Conservation (phyloP, 176 grass and related monocot genomes). For the Zizania latifolia region DNA sequence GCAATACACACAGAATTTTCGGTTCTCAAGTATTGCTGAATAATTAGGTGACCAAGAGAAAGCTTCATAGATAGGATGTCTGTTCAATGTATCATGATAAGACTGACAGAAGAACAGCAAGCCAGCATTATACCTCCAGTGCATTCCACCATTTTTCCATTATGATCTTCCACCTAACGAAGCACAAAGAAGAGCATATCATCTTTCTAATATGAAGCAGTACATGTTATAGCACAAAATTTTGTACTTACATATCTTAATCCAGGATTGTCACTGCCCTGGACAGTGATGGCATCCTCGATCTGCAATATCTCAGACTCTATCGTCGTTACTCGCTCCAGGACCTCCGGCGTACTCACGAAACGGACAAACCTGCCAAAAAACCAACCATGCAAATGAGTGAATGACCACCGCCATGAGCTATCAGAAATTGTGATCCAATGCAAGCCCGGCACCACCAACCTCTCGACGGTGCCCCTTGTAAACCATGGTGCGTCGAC, state of each 20-base stretch:
- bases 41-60: background rate
- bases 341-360: slow-evolving; percentile 89
- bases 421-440: background rate
- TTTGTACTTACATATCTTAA: slow-evolving; percentile 46
- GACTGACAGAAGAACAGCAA: background rate
- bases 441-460: background rate
- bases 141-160: slow-evolving; percentile 44
- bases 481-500: slow-evolving; percentile 74
- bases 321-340: slow-evolving; percentile 81
- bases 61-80: background rate
- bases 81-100: background rate
- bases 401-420: background rate
- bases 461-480: slow-evolving; percentile 86
- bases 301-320: slow-evolving; percentile 94
- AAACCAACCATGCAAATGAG: slow-evolving; percentile 13
- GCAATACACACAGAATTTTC: background rate
- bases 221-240: background rate
- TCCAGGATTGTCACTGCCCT: slow-evolving; percentile 48
- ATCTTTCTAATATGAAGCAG: background rate
- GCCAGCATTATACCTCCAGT: slow-evolving; percentile 43
- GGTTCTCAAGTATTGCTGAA: background rate
- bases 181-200: slow-evolving; percentile 15
- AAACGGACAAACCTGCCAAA: slow-evolving; percentile 91
- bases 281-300: slow-evolving; percentile 65
- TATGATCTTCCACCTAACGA: slow-evolving; percentile 55